phyloP scores from a whole-genome alignment of 768 basidiomycete species.

The Albatrellus ellisii region DNA sequence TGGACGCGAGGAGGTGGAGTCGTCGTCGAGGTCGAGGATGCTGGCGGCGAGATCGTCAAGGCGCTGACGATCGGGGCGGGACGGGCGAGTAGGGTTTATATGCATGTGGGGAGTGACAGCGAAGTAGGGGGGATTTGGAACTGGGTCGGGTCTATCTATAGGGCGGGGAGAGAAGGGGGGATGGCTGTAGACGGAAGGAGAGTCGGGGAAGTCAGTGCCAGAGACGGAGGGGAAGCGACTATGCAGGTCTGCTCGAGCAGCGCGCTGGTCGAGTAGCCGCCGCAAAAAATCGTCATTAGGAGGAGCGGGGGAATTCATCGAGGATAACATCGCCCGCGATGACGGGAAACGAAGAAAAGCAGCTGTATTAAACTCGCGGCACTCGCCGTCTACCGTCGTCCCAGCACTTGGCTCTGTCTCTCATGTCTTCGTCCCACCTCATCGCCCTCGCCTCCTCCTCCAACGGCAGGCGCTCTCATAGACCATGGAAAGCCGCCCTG shows the following conservation, averaged over 20 bases:
- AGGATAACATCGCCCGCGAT: constrained; percentile 7
- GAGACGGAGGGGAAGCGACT: constrained; percentile 40
- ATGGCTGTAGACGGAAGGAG: constrained; percentile 58
- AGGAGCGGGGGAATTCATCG: constrained; percentile 23
- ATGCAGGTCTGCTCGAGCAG: constrained; percentile 33
- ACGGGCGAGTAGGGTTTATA: constrained; percentile 12
- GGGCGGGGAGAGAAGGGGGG: constrained; percentile 42
- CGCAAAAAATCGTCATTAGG: constrained; percentile 34
- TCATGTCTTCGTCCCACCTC: constrained; percentile 8
- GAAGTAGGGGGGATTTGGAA: constrained; percentile 18
- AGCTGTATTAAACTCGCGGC: too few species aligned
- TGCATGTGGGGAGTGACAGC: constrained; percentile 15
- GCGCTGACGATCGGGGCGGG: constrained; percentile 21
- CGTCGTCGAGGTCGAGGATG: constrained; percentile 41
- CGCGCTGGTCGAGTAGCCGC: constrained; percentile 39
- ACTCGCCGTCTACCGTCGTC: neutral
- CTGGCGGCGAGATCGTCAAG: constrained; percentile 35
- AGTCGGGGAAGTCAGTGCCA: constrained; percentile 48
- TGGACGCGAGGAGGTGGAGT: constrained; percentile 15
- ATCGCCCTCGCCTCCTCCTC: constrained; percentile 40
- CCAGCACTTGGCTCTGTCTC: neutral
- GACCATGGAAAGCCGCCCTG: constrained; percentile 57
- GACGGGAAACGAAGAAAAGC: constrained; percentile 10
- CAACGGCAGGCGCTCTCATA: constrained; percentile 56
- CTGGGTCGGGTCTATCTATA: constrained; percentile 20